Evolutionary conservation across 208 protist species (phyloP), one percentile per base, ranked within the genome.

Genomic region (Trypanosoma cruzi): DNA sequence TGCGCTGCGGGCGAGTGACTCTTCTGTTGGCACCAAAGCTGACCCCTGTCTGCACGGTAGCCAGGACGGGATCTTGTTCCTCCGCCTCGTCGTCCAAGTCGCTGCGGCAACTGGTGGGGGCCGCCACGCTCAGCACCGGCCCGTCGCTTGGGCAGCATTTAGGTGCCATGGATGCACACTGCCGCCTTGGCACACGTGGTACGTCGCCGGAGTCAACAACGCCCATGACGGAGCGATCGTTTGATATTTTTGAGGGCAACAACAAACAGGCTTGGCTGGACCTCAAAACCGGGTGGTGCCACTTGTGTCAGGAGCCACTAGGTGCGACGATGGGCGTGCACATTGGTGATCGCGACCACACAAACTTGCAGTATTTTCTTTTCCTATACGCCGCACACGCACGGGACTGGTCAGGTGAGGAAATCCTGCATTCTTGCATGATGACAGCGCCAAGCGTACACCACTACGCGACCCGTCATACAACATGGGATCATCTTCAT

Each of bases 221-320:
- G 0, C 59, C 73, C 14, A 80, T 80, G 37, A 72, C 54, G 46
- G 42, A 31, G 40, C 48, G 62, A 22, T 67, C 62, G 7, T 44
- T 70, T 36, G 81, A 81, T 34, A 58, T 92, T 16, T 88, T 92
- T 62, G 90, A 96, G 44, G 85, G 81, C 8, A 89, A 89, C 68
- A 92, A 91, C 68, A 90, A 89, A 52, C 86, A 92, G 58, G 82
- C 75, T 2, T 96, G 90, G 88, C 48, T 94, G 26, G 88, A 93
- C 61, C 32, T 83, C 0, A 72, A 79, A 55, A 71, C 58, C 0
- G 82, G 86, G 18, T 94, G 80, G 76, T 96, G 90, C 57, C 82
- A 93, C 76, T 68, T 96, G 13, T 96, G 90, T 53, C 86, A 94
- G 64, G 88, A 96, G 71, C 86, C 90, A 4, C 48, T 96, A 14